A percentile compares a stretch with the other conserved stretches of the same genome.
These are phyloP conservation scores for Pyrenula aspistea DNA, from an alignment of 495 filamentous ascomycete species.

Conservation along the genomic window DNA sequence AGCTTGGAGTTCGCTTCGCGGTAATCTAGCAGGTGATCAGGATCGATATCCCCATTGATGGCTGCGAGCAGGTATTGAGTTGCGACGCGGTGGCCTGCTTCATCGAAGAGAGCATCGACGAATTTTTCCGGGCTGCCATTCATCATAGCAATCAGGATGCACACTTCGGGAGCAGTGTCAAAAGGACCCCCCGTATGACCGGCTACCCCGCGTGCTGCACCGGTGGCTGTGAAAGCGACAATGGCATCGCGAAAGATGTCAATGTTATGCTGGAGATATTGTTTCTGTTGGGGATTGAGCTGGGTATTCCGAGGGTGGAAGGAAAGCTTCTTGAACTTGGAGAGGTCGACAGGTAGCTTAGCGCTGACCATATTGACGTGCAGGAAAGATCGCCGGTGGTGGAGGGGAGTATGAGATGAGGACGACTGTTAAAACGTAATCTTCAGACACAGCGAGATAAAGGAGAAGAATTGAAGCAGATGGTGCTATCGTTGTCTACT, in stretches of 20 bases:
- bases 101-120: constrained; percentile 24
- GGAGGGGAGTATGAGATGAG: background rate
- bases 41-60: constrained; percentile 22
- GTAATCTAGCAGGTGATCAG: constrained; percentile 27
- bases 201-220: constrained; percentile 23
- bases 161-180: constrained; percentile 29
- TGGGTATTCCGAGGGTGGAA: constrained; percentile 20
- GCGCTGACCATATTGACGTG: constrained; percentile 13
- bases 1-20: constrained; percentile 27
- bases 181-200: constrained; percentile 30
- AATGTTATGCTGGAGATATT: constrained; percentile 24
- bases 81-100: constrained; percentile 27
- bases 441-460: background rate
- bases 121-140: constrained; percentile 19
- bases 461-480: background rate
- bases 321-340: constrained; percentile 26
- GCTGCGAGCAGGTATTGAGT: constrained; percentile 26
- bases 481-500: background rate
- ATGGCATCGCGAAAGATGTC: constrained; percentile 28
- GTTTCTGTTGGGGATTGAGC: constrained; percentile 20
- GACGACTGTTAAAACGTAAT: background rate
- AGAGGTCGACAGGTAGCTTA: constrained; percentile 24
- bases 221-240: constrained; percentile 26
- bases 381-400: background rate
- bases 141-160: constrained; percentile 24